A percentile compares a stretch with the other conserved stretches of the same genome.
These are phyloP conservation scores for Malassezia obtusa DNA, from an alignment of 1,284 basidiomycete genomes.

Conservation along the genomic window DNA sequence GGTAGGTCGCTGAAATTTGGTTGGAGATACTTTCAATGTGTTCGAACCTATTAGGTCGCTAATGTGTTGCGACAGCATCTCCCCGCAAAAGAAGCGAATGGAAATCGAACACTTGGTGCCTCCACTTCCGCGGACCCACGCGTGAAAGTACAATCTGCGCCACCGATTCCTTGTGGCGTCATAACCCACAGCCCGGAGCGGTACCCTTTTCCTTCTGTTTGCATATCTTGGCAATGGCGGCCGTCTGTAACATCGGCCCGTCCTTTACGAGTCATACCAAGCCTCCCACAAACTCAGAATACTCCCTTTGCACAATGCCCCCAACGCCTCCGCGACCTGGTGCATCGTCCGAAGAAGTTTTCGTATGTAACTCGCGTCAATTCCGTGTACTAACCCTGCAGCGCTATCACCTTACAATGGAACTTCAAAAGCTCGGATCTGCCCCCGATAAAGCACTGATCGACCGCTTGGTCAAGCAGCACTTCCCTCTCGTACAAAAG, in stretches of 20 bases:
- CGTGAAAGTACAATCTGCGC: neutral
- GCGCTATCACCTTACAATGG: constrained; percentile 39
- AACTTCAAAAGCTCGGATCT: constrained; percentile 36
- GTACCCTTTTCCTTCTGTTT: neutral
- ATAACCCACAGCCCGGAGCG: neutral
- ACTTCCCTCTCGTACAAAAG: constrained; percentile 35
- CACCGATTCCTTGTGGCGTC: neutral
- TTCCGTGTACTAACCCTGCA: constrained; percentile 2
- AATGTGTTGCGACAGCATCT: neutral
- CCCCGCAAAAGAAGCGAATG: neutral
- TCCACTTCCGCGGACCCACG: constrained; percentile 1
- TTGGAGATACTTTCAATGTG: neutral
- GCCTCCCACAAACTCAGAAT: neutral
- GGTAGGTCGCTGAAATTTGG: neutral
- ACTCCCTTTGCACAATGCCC: neutral
- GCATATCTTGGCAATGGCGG: neutral
- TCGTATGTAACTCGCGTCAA: neutral
- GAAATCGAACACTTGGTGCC: neutral
- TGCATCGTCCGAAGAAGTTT: neutral
- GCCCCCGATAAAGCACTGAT: constrained; percentile 31
- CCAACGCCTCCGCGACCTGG: neutral
- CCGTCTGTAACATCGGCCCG: neutral
- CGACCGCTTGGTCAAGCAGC: constrained; percentile 38
- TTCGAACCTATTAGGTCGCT: neutral
- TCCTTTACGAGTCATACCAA: neutral